Base-by-base conservation (phyloP, 2,329 filamentous ascomycete genomes). In the Diaporthe citri region DNA sequence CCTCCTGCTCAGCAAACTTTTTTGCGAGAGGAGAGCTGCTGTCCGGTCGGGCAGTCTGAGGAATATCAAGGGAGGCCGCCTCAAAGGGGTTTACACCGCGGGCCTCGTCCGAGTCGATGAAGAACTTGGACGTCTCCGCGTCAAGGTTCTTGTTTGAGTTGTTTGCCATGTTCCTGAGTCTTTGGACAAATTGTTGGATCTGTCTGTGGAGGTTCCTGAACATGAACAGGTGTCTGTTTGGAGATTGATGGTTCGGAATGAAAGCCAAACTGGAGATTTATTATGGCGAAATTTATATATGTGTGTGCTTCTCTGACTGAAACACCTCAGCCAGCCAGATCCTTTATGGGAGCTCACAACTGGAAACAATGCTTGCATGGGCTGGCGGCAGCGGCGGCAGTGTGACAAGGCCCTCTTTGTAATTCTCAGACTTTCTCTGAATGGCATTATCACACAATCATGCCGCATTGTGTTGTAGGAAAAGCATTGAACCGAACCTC, bases 91-190 rank as follows among this genome's bases (percentile, higher is more conserved):
- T 10, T 10, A 67, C 31, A 9, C 62, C 62, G 9, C 10, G 28
- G 8, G 28, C 17, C 7, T 12, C 2, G 12, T 67, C 46, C 3
- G 20, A 17, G 0, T 52, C 15, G 7, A 28, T 4, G 34, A 67
- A 67, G 22, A 36, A 10, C 62, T 52, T 69, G 4, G 64, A 55
- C 0, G 13, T 3, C 48, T 69, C 48, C 5, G 22, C 34, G 13
- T 69, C 64, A 36, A 15, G 17, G 13, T 55, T 41, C 22, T 25
- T 31, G 13, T 13, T 20, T 10, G 64, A 55, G 34, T 28, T 69
- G 64, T 41, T 41, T 22, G 48, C 48, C 64, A 69, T 69, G 34
- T 69, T 69, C 34, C 20, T 52, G 22, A 55, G 15, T 39, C n/a
- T 69, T 31, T 41, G 31, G 46, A 55, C 8, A 55, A 69, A 55